Conservation (phyloP, 2,329 filamentous ascomycete species). For the Penicillium sumatraense region DNA sequence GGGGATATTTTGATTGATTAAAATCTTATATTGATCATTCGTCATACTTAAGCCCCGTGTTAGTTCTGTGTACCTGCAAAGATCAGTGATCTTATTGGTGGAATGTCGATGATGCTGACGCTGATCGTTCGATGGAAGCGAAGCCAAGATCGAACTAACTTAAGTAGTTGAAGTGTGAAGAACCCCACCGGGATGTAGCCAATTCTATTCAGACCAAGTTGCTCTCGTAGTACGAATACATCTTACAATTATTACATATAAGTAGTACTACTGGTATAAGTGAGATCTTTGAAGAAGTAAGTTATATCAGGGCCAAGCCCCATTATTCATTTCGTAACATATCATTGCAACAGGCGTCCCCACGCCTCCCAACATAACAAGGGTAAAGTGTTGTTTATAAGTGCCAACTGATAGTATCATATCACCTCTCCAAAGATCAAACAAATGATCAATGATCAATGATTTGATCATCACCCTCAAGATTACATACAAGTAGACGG, state of each 20-base stretch:
- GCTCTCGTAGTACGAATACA: too few relatives aligned
- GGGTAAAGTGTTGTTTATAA: too few relatives aligned
- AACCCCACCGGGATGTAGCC: neutral
- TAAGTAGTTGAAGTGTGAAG: neutral
- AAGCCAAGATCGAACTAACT: neutral
- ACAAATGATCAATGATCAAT: slow-evolving; percentile 8
- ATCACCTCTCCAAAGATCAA: slow-evolving; percentile 14
- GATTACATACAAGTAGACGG: slow-evolving; percentile 31
- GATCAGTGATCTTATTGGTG: neutral
- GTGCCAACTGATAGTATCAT: too few relatives aligned
- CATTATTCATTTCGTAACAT: slow-evolving; percentile 23
- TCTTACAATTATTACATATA: too few relatives aligned
- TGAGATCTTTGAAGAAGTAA: too few relatives aligned
- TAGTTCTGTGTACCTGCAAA: too few relatives aligned
- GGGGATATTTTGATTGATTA: neutral
- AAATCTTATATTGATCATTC: neutral
- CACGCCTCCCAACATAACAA: slow-evolving; percentile 16
- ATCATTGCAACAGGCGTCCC: slow-evolving; percentile 19
- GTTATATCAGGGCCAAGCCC: neutral
- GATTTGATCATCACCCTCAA: slow-evolving; percentile 15
- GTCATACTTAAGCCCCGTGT: neutral
- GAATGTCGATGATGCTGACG: neutral
- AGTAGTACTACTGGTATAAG: too few relatives aligned
- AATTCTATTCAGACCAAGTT: too few relatives aligned
- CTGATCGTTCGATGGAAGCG: neutral